Conservation (phyloP, 371 early-diverging fungal genomes). For the Syncephalis fuscata region DNA sequence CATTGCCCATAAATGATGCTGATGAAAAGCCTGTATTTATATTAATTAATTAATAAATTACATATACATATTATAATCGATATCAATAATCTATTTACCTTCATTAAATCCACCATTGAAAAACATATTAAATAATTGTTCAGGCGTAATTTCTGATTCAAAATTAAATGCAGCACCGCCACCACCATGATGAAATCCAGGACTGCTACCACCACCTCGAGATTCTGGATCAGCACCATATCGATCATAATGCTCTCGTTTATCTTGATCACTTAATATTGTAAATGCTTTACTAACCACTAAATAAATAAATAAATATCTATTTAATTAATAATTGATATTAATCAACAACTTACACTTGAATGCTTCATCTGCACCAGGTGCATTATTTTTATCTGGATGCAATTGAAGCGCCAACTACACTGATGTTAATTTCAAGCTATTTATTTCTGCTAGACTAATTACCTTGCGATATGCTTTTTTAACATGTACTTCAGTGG, state of each 20-base stretch:
- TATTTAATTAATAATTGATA: conserved; percentile 5
- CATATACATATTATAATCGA: too few relatives aligned
- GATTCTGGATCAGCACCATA: conserved; percentile 56
- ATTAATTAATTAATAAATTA: too few relatives aligned
- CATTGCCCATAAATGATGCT: too few relatives aligned
- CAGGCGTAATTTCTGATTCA: conserved; percentile 76
- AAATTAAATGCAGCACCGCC: conserved; percentile 17
- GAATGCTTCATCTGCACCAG: conserved; percentile 95
- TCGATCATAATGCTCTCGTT: conserved; percentile 72
- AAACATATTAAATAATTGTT: conserved; percentile 93
- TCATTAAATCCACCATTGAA: conserved; percentile 18
- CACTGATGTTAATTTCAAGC: neutral
- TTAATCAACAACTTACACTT: conserved; percentile 37
- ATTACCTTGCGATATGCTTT: conserved; percentile 89
- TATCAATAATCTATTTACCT: too few relatives aligned
- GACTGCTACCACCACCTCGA: conserved; percentile 12
- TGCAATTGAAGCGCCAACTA: conserved; percentile 93
- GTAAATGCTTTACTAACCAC: conserved; percentile 84
- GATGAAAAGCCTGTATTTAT: too few relatives aligned
- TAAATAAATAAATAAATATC: conserved; percentile 6
- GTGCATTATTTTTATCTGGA: conserved; percentile 93
- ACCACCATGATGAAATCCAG: conserved; percentile 8
- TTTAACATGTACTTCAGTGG: conserved; percentile 79
- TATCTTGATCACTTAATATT: conserved; percentile 70
- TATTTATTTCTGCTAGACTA: neutral